Base-by-base conservation (phyloP, 768 basidiomycete species). In the Tubosaeta sp. region DNA sequence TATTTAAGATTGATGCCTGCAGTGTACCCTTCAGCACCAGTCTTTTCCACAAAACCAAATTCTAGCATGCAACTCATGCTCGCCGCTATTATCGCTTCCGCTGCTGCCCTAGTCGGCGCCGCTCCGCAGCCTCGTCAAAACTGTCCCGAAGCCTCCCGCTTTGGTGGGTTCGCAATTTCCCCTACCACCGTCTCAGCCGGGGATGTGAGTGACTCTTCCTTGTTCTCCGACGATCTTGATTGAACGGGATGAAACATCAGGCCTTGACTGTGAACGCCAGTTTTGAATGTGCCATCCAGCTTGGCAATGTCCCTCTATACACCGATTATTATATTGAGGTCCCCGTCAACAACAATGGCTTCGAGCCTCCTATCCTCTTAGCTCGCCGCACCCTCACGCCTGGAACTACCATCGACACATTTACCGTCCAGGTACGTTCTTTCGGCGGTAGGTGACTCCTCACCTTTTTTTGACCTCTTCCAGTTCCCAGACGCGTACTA, bases 261-360 rank as follows among this genome's bases (percentile, higher is more conserved):
- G 48, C 25, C 7, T 44, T 69, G 52, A 55, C 55, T 4, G 48
- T 68, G 25, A 53, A 35, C 1, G 50, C 63, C 3, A 48, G 71
- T 54, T 68, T 68, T 5, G 56, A n/a, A 11, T 68, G 67, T 10
- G 62, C 69, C 35, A 53, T 61, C 52, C 55, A 57, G 32, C 58
- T 59, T 12, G 55, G 53, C 12, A 25, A 44, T 16, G n/a, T 31
- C 13, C 67, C 67, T 4, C 38, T 58, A 51, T 68, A 46, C 49
- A 68, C 59, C 51, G 67, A 68, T 49, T 68, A 69, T 50, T 71
- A 68, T 32, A 66, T 68, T 17, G 69, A 68, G 46, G 67, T 71
- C 14, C 67, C 69, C 9, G 44, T 46, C 27, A 60, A 65, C 37
- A 71, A 68, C 59, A 68, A 59, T 25, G 67, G 67, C 17, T 1